Evolutionary conservation across 352 stramenopile genomes (phyloP), one percentile per base, ranked within the genome.

Genomic region (Labyrinthula sp.): DNA sequence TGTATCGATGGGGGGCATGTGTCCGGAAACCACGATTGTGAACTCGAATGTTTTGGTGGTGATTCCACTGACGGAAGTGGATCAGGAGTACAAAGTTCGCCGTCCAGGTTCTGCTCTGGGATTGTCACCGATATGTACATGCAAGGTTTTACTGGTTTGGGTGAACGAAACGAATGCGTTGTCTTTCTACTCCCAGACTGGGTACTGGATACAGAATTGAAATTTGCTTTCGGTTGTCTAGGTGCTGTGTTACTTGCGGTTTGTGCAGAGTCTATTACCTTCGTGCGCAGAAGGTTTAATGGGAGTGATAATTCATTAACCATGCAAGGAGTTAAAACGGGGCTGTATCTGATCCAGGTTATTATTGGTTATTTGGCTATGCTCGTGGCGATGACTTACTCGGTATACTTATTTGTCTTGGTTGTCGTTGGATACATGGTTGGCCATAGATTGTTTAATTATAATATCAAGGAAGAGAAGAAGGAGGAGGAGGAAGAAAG

Each of bases 361-460:
- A 0, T 23, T 3, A n/a, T 50, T 7, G 43, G 23, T 5, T 52
- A 52, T 33, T 5, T 52, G 6, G 43, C 38, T 15, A 52, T 52
- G 43, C 43, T 52, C 23, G 29, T 52, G 8, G 33, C 43, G 6
- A 52, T 52, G 43, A 52, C 43, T 4, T 49, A 49, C 21, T 52
- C 43, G n/a, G 15, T 52, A 17, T 28, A 10, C 21, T 24, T 52
- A 23, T 39, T 52, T 30, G 2, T 50, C 7, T 14, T 20, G 15
- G 35, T 52, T 15, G 33, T 52, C 1, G 6, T 28, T 2, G 43
- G 43, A 0, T 28, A 45, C 17, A 25, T 23, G 0, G 24, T 24
- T n/a, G 43, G 43, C 2, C 43, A 52, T 14, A 18, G 7, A 20
- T 9, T 52, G n/a, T 52, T 52, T 14, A 52, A 52, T n/a, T n/a